Conservation (phyloP, 306 rosid genomes). For the Bauhinia variegata region DNA sequence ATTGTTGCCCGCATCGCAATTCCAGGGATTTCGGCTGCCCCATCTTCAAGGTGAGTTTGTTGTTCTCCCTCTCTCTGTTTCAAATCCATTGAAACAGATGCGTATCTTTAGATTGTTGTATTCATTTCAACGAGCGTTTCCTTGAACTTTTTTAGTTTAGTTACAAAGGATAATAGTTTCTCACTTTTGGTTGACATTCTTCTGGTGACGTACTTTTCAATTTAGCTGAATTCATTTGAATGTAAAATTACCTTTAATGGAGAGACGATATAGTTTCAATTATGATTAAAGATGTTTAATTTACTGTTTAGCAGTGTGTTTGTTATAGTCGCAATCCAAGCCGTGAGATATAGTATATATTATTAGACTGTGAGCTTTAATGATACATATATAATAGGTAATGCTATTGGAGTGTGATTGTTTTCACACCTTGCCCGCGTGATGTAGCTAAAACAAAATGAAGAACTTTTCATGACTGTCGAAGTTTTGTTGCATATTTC, state of each 20-base stretch:
- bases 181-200: background rate
- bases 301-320: background rate
- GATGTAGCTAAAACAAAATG: background rate
- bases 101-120: too few relatives aligned
- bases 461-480: background rate
- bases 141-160: background rate
- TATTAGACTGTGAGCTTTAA: background rate
- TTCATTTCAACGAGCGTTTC: background rate
- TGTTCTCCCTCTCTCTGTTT: background rate
- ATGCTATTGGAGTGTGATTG: background rate
- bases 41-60: background rate
- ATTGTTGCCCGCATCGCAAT: background rate
- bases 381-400: background rate
- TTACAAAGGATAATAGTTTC: background rate
- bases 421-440: background rate
- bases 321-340: background rate
- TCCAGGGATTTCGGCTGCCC: slow-evolving; percentile 17
- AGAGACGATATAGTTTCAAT: background rate
- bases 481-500: background rate
- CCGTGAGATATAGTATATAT: background rate
- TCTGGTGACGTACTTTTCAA: background rate
- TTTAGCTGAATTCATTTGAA: too few relatives aligned
- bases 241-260: too few relatives aligned
- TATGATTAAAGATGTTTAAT: background rate
- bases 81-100: too few relatives aligned